Evolutionary conservation across 2,329 filamentous ascomycete genomes (phyloP).

Genomic region (Malbranchea zuffiana): DNA sequence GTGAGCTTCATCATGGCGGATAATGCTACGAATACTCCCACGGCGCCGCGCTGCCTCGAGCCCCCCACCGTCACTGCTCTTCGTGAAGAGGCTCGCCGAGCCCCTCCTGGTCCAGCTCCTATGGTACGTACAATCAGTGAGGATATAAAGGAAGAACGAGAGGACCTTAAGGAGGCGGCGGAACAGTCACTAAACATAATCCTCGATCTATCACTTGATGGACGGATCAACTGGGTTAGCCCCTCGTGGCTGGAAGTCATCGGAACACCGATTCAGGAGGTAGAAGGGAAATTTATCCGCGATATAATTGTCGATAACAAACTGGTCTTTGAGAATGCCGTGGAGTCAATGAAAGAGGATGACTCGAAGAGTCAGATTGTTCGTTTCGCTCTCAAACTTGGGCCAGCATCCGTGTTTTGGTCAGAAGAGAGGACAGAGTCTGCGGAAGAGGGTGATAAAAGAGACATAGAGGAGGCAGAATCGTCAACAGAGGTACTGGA

Average conservation of each 20-base stretch:
- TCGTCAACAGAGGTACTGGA: slow-evolving; percentile 28
- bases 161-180: slow-evolving; percentile 87
- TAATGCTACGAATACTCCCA: slow-evolving; percentile 23
- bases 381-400: slow-evolving; percentile 63
- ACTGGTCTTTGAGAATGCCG: slow-evolving; percentile 66
- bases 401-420: slow-evolving; percentile 55
- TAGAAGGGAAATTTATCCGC: slow-evolving; percentile 66
- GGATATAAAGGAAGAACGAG: slow-evolving; percentile 83
- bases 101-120: slow-evolving; percentile 18
- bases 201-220: slow-evolving; percentile 82
- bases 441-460: slow-evolving; percentile 21
- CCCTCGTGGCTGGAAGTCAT: slow-evolving; percentile 92
- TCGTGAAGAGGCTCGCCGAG: slow-evolving; percentile 33
- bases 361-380: slow-evolving; percentile 87
- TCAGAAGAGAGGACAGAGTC: slow-evolving; percentile 14
- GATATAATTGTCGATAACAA: slow-evolving; percentile 74
- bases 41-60: slow-evolving; percentile 28
- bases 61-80: slow-evolving; percentile 36
- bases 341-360: slow-evolving; percentile 83
- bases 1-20: slow-evolving; percentile 27
- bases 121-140: slow-evolving; percentile 63
- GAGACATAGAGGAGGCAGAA: slow-evolving; percentile 28
- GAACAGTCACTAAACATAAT: slow-evolving; percentile 96
- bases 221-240: slow-evolving; percentile 88
- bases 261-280: slow-evolving; percentile 60